Evolutionary conservation across 140 eudicot genomes (phyloP).

Genomic region (Stevia rebaudiana): DNA sequence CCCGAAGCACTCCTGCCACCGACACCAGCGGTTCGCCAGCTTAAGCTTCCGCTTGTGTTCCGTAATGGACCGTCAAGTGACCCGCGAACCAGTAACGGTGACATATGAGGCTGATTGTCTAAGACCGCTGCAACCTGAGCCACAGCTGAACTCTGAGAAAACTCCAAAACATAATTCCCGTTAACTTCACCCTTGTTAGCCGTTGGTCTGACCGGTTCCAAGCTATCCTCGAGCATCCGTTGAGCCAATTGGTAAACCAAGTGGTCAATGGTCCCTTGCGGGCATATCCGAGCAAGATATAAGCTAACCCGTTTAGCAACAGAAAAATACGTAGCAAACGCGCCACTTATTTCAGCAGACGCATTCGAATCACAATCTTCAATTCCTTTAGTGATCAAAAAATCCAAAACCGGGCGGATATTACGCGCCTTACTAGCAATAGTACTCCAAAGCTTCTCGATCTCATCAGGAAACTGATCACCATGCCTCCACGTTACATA

Average conservation of each 20-base stretch:
- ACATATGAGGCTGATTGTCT: conserved; percentile 97
- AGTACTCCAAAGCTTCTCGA: conserved; percentile 98
- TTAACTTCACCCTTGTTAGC: conserved; percentile 55
- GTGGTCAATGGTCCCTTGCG: conserved; percentile 95
- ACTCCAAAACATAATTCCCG: conserved; percentile 66
- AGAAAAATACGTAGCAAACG: conserved; percentile 94
- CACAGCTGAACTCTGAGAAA: conserved; percentile 85
- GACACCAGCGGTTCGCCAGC: conserved; percentile 91
- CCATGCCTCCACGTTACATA: conserved; percentile 97
- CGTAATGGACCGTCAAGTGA: conserved; percentile 89
- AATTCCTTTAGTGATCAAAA: conserved; percentile 88
- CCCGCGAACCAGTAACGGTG: conserved; percentile 92
- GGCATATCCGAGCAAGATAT: conserved; percentile 91
- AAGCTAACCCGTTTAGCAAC: conserved; percentile 95
- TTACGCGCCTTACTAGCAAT: conserved; percentile 88
- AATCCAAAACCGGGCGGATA: conserved; percentile 94
- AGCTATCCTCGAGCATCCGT: conserved; percentile 89
- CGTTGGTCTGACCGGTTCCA: conserved; percentile 65
- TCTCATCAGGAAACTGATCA: conserved; percentile 98
- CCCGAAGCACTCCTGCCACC: conserved; percentile 98
- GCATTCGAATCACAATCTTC: conserved; percentile 98
- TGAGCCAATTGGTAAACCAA: conserved; percentile 94
- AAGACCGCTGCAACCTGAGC: conserved; percentile 66
- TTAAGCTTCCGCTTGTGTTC: conserved; percentile 89
- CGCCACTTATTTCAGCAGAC: conserved; percentile 97